These are phyloP conservation scores for Fusarium succisae DNA, from an alignment of 2,329 filamentous ascomycete species.

Conservation along the genomic window DNA sequence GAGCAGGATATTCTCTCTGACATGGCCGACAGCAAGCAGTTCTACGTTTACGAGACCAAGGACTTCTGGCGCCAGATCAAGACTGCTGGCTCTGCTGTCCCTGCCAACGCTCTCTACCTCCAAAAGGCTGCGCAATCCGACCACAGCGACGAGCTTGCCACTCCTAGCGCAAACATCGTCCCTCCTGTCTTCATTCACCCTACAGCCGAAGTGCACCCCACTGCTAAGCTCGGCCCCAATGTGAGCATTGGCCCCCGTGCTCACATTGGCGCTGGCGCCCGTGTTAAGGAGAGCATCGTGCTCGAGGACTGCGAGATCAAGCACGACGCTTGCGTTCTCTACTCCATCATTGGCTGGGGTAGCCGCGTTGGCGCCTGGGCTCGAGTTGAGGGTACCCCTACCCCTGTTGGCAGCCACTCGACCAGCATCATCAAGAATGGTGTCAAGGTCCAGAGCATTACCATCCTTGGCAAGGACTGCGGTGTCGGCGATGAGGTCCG, in stretches of 20 bases:
- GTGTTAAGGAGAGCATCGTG: slow-evolving; percentile 95
- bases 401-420: slow-evolving; percentile 84
- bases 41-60: slow-evolving; percentile 98
- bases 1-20: slow-evolving; percentile 98
- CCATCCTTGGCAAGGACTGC: slow-evolving; percentile 96
- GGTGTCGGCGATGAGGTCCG: slow-evolving; percentile 91
- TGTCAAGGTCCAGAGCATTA: slow-evolving; percentile 98
- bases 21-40: slow-evolving; percentile 95
- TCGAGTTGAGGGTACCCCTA: slow-evolving; percentile 93
- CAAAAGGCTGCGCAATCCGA: slow-evolving; percentile 88
- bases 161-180: slow-evolving; percentile 86
- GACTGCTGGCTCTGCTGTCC: slow-evolving; percentile 95
- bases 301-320: slow-evolving; percentile 95
- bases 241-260: slow-evolving; percentile 95
- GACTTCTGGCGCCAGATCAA: slow-evolving; percentile 99
- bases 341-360: slow-evolving; percentile 97
- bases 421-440: slow-evolving; percentile 98
- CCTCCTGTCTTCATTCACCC: slow-evolving; percentile 96
- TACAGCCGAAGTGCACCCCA: slow-evolving; percentile 87
- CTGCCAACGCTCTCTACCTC: slow-evolving; percentile 95
- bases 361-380: slow-evolving; percentile 98
- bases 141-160: slow-evolving; percentile 77
- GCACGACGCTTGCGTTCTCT: slow-evolving; percentile 94
- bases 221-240: slow-evolving; percentile 95
- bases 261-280: slow-evolving; percentile 83